phyloP scores from a whole-genome alignment of 805 yeast genomes.

The Clavispora asparagi region DNA sequence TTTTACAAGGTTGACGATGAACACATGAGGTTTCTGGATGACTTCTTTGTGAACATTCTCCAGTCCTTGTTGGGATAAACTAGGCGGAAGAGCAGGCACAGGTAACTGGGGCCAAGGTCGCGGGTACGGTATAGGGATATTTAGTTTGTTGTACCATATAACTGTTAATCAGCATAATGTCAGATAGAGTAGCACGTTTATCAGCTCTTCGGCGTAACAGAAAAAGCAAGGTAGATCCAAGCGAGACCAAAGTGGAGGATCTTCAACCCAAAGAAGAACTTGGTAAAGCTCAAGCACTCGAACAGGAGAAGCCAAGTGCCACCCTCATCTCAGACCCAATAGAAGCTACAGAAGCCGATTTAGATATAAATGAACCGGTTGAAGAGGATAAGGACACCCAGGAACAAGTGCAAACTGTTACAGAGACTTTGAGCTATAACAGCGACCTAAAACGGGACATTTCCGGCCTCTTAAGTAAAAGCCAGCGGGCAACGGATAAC shows the following conservation, averaged over 20 bases:
- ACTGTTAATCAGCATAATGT: slow-evolving; percentile 20
- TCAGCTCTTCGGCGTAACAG: neutral
- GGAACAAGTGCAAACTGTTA: too few relatives aligned
- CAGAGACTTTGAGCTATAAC: neutral
- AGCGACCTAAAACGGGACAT: neutral
- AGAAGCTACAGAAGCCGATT: neutral
- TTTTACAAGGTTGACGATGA: slow-evolving; percentile 48
- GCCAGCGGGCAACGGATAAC: neutral
- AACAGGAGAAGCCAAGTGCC: neutral
- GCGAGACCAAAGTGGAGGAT: neutral
- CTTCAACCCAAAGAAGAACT: neutral
- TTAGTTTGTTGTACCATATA: slow-evolving; percentile 18
- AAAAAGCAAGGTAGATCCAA: neutral
- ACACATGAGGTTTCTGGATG: slow-evolving; percentile 64
- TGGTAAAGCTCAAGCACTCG: neutral
- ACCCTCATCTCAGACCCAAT: neutral
- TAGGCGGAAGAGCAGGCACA: neutral
- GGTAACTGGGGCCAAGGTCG: neutral
- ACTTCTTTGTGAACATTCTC: slow-evolving; percentile 41
- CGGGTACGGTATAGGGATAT: slow-evolving; percentile 1
- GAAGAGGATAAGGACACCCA: neutral
- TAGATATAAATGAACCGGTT: neutral
- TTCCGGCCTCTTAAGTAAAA: neutral
- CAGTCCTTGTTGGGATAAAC: slow-evolving; percentile 24
- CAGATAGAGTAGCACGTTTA: slow-evolving; percentile 23